Conservation (phyloP, 257 asterid species). For the Voacanga thouarsii region DNA sequence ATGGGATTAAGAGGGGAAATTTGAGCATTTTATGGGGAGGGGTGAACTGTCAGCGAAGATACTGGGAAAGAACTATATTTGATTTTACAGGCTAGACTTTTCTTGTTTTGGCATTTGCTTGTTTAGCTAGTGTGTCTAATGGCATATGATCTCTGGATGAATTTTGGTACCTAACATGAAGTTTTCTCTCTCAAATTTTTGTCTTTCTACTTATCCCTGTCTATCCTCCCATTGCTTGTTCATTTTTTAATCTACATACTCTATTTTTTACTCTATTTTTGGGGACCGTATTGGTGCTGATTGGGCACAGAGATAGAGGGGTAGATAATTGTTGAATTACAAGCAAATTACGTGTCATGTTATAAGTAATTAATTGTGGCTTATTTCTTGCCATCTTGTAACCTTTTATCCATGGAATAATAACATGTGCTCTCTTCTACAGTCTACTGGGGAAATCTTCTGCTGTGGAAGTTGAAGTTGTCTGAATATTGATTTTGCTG, state of each 20-base stretch:
- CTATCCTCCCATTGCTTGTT: not conserved
- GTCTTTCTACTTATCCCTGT: not conserved
- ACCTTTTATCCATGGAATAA: too few species aligned
- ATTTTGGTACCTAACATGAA: not conserved
- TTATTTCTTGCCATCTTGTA: too few species aligned
- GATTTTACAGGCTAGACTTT: not conserved
- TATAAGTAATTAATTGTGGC: too few species aligned
- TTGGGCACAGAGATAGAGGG: not conserved
- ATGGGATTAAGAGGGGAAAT: not conserved
- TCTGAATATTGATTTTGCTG: too few species aligned
- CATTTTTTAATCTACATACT: not conserved
- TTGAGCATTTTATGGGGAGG: not conserved
- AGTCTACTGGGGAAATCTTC: too few species aligned
- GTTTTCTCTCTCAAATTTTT: not conserved
- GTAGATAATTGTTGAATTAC: too few species aligned
- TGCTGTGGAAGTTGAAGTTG: too few species aligned
- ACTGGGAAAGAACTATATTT: too few species aligned
- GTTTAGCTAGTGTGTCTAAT: not conserved
- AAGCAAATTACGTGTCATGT: too few species aligned
- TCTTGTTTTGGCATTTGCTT: not conserved
- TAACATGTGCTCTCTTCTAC: too few species aligned
- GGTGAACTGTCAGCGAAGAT: not conserved
- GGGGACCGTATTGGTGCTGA: too few species aligned
- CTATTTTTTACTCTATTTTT: too few species aligned
- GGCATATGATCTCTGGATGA: not conserved